Percentiles rank a stretch among this genome's conserved stretches.
These are phyloP conservation scores for Gnomoniopsis smithogilvyi DNA, from an alignment of 2,329 filamentous ascomycete genomes.

Conservation along the genomic window DNA sequence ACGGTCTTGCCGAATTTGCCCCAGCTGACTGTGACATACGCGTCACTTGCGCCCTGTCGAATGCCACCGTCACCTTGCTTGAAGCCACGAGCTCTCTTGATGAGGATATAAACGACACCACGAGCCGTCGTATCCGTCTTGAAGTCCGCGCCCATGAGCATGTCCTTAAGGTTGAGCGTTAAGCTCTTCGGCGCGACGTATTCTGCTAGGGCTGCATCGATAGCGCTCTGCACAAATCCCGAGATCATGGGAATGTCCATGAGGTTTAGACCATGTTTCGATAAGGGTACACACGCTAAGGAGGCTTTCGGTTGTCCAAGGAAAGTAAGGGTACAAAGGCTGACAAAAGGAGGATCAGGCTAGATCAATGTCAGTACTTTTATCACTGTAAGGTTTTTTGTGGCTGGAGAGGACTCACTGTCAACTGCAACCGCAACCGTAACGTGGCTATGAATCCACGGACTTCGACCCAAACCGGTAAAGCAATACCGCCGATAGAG, in stretches of 20 bases:
- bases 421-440: conserved; percentile 67
- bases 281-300: conserved; percentile 67
- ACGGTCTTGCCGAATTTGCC: conserved; percentile 73
- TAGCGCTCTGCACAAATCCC: conserved; percentile 70
- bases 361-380: neutral
- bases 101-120: conserved; percentile 63
- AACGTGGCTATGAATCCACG: conserved; percentile 69
- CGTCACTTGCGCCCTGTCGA: conserved; percentile 62
- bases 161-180: conserved; percentile 71
- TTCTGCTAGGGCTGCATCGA: conserved; percentile 70
- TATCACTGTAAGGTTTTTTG: neutral
- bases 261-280: conserved; percentile 66
- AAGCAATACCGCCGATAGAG: conserved; percentile 50
- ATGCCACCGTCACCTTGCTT: conserved; percentile 66
- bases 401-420: conserved; percentile 24
- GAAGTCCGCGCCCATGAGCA: conserved; percentile 75
- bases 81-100: conserved; percentile 67
- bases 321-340: conserved; percentile 70
- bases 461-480: conserved; percentile 72
- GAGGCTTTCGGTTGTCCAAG: conserved; percentile 72
- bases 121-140: conserved; percentile 68
- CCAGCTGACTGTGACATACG: conserved; percentile 72
- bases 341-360: conserved; percentile 74
- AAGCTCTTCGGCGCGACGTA: conserved; percentile 75
- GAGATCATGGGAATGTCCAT: conserved; percentile 75